phyloP scores from a whole-genome alignment of 768 basidiomycete genomes.

The Hysterangium stoloniferum region DNA sequence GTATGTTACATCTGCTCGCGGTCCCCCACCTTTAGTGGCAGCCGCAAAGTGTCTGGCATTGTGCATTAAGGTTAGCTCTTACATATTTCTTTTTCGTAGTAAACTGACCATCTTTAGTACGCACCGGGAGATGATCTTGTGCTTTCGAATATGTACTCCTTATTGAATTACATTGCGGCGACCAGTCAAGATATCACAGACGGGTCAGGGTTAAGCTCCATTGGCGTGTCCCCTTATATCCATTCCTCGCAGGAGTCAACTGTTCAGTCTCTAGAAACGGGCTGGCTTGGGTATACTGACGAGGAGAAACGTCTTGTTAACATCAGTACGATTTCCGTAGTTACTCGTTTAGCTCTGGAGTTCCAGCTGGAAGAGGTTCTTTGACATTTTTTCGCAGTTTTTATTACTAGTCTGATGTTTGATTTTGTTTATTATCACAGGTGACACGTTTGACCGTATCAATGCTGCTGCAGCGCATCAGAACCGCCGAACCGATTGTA shows the following conservation, averaged over 20 bases:
- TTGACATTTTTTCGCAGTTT: not conserved
- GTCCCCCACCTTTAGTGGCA: conserved; percentile 71
- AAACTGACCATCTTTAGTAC: not conserved
- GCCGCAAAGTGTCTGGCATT: conserved; percentile 87
- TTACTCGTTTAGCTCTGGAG: conserved; percentile 81
- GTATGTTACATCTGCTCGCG: conserved; percentile 62
- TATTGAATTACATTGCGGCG: conserved; percentile 85
- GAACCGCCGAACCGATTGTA: conserved; percentile 77
- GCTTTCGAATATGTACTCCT: conserved; percentile 94
- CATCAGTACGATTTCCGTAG: conserved; percentile 87
- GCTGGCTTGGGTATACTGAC: conserved; percentile 62
- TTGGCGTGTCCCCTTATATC: conserved; percentile 25
- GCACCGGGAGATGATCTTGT: conserved; percentile 82
- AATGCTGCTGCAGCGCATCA: conserved; percentile 84
- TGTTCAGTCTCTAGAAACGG: conserved; percentile 52
- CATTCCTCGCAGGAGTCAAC: conserved; percentile 40
- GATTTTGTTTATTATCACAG: conserved; percentile 28
- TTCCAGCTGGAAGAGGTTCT: conserved; percentile 76
- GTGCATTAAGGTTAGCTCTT: conserved; percentile 62
- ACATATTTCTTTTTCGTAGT: not conserved
- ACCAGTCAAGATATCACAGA: conserved; percentile 55
- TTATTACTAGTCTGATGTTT: not conserved
- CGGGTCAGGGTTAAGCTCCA: conserved; percentile 44
- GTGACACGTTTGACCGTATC: conserved; percentile 84
- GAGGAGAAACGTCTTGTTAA: conserved; percentile 81